phyloP scores from a whole-genome alignment of 2,329 filamentous ascomycete genomes.

The Epichloe glyceriae region DNA sequence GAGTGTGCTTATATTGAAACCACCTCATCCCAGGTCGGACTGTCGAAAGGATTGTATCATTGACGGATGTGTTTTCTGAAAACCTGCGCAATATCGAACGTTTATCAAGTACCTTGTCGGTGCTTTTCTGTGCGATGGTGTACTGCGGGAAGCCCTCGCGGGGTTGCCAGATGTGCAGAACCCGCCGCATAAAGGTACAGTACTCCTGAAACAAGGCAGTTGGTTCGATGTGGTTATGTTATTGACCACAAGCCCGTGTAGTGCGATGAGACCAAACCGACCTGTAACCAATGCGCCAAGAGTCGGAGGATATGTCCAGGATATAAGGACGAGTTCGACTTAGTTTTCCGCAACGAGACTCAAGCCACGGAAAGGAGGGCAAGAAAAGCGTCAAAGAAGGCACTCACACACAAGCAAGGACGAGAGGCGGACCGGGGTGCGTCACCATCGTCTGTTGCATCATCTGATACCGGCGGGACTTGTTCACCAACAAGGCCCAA shows the following conservation, averaged over 20 bases:
- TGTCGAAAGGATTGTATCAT: background rate
- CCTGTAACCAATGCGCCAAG: slow-evolving; percentile 52
- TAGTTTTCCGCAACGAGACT: slow-evolving; percentile 62
- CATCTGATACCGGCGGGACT: slow-evolving; percentile 3
- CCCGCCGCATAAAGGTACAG: slow-evolving; percentile 56
- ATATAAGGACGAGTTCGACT: slow-evolving; percentile 58
- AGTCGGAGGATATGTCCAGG: slow-evolving; percentile 51
- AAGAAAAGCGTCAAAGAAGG: slow-evolving; percentile 40
- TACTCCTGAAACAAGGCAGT: background rate
- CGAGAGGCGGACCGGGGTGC: slow-evolving; percentile 12
- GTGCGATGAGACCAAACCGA: slow-evolving; percentile 57
- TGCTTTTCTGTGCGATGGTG: slow-evolving; percentile 35
- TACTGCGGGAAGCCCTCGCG: slow-evolving; percentile 53
- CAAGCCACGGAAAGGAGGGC: slow-evolving; percentile 52
- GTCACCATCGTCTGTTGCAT: slow-evolving; percentile 9
- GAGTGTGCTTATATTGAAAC: too few species aligned
- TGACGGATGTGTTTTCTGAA: background rate
- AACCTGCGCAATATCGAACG: background rate
- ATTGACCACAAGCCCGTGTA: slow-evolving; percentile 16
- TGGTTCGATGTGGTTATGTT: background rate
- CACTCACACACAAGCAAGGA: slow-evolving; percentile 22
- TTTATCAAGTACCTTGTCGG: background rate
- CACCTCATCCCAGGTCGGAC: background rate
- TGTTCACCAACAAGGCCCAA: slow-evolving; percentile 8
- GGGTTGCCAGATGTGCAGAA: slow-evolving; percentile 65